These are phyloP conservation scores for Kluyveromyces sp. DNA, from an alignment of 1,139 yeast genomes.

Conservation along the genomic window DNA sequence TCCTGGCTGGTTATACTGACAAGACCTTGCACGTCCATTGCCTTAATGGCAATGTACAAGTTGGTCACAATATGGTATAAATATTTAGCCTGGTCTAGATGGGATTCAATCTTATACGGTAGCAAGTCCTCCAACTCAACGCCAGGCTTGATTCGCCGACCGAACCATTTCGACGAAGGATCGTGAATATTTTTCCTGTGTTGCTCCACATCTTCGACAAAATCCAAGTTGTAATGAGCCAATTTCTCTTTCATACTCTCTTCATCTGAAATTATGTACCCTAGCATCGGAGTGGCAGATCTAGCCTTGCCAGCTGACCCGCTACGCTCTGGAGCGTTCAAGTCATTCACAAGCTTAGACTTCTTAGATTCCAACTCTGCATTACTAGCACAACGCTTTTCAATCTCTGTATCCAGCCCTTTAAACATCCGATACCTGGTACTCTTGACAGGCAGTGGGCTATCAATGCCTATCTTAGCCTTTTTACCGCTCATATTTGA, in stretches of 20 bases:
- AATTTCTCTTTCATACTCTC: constrained; percentile 34
- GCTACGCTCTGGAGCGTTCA: not conserved
- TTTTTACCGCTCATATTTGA: constrained; percentile 1
- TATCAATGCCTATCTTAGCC: constrained; percentile 14
- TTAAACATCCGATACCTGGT: constrained; percentile 15
- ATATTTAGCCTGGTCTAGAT: constrained; percentile 64
- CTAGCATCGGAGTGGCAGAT: constrained; percentile 26
- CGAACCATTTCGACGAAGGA: constrained; percentile 49
- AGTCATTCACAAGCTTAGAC: constrained; percentile 10
- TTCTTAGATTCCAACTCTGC: constrained; percentile 19
- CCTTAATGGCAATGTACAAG: constrained; percentile 68
- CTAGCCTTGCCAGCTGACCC: constrained; percentile 10
- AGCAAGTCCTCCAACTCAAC: constrained; percentile 54
- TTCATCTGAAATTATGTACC: constrained; percentile 15
- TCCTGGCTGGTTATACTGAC: constrained; percentile 63
- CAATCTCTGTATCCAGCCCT: constrained; percentile 14
- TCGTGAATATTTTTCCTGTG: constrained; percentile 40
- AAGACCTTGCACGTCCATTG: constrained; percentile 70
- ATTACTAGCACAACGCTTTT: constrained; percentile 19
- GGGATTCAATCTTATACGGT: constrained; percentile 72
- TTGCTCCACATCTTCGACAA: constrained; percentile 44
- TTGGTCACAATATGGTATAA: constrained; percentile 73
- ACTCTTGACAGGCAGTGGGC: constrained; percentile 25
- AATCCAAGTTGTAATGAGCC: constrained; percentile 49
- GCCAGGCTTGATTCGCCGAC: constrained; percentile 46